Evolutionary conservation across 192 early-diverging fungal genomes (phyloP), one percentile per base, ranked within the genome.

Genomic region (Coemansia sp.): DNA sequence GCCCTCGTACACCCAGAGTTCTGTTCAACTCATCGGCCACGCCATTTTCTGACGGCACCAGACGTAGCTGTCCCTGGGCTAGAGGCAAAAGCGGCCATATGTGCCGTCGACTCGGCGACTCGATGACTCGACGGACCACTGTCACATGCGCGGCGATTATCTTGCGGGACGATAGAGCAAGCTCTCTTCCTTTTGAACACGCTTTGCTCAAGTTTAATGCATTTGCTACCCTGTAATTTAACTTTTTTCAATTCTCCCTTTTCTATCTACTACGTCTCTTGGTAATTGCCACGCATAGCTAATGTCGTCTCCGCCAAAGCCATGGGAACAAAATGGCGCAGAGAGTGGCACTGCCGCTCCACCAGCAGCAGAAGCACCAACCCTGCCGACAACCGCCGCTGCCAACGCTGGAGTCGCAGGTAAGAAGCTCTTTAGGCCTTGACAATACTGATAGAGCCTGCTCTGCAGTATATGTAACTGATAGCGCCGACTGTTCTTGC

Each of bases 291-390:
- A 55, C 52, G 2, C 25, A 28, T 28, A 66, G 11, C 26, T 8
- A 75, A 81, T 81, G 79, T 31, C 66, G 12, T 81, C 79, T 14
- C 79, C 79, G 28, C 66, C 73, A 69, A 81, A 81, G 56, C 79
- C 79, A 18, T 81, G 79, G 79, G 79, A 81, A 42, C 69, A 69
- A 33, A 72, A 39, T 37, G 48, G 47, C 26, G 48, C 31, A 16
- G 62, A 39, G 18, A 36, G 35, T 20, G 35, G 18, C 7, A 13
- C 34, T 11, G 18, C 56, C n/a, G 33, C 18, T 20, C 56, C 33
- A 3, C 6, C 68, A 3, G 59, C 21, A 2, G 45, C 57, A 11
- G 36, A 53, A 12, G 42, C 66, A 2, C 73, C 73, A 12, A 31
- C 79, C 20, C 41, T 69, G 11, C 79, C 73, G 3, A 14, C 73